These are phyloP conservation scores for Westerdykella aurantiaca DNA, from an alignment of 2,329 filamentous ascomycete genomes.

Conservation along the genomic window DNA sequence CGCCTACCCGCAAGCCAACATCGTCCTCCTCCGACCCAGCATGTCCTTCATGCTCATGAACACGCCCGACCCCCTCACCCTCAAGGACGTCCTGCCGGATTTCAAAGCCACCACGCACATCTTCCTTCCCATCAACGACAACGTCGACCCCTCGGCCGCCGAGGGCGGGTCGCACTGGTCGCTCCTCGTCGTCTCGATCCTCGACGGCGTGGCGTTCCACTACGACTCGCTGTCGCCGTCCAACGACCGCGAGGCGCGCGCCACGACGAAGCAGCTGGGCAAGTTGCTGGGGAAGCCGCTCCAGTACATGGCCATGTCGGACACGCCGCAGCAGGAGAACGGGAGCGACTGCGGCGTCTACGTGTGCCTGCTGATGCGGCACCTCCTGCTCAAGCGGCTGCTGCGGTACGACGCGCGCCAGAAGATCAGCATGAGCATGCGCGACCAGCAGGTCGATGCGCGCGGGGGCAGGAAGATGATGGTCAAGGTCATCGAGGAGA, in stretches of 20 bases:
- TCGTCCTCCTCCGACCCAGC: slow-evolving; percentile 82
- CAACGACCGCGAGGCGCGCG: slow-evolving; percentile 68
- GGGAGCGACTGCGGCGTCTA: slow-evolving; percentile 92
- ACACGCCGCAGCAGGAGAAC: slow-evolving; percentile 88
- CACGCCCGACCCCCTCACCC: slow-evolving; percentile 52
- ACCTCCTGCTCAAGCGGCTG: slow-evolving; percentile 80
- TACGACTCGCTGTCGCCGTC: slow-evolving; percentile 80
- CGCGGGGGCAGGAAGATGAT: slow-evolving; percentile 80
- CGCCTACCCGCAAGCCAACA: slow-evolving; percentile 74
- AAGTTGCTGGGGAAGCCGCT: slow-evolving; percentile 61
- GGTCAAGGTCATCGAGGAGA: slow-evolving; percentile 77
- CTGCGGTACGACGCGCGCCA: slow-evolving; percentile 71
- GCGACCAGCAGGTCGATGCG: slow-evolving; percentile 76
- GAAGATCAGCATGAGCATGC: slow-evolving; percentile 93
- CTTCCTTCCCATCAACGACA: slow-evolving; percentile 94
- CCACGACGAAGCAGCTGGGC: slow-evolving; percentile 63
- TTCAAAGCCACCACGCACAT: slow-evolving; percentile 80
- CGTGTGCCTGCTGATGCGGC: slow-evolving; percentile 91
- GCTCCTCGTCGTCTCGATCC: slow-evolving; percentile 76
- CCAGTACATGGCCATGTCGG: slow-evolving; percentile 73
- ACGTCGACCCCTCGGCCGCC: slow-evolving; percentile 68
- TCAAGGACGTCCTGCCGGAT: slow-evolving; percentile 68
- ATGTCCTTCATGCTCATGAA: slow-evolving; percentile 91
- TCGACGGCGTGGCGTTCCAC: slow-evolving; percentile 91
- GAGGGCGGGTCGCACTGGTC: slow-evolving; percentile 96